phyloP scores from a whole-genome alignment of 306 rosid genomes.

The Urtica urens region DNA sequence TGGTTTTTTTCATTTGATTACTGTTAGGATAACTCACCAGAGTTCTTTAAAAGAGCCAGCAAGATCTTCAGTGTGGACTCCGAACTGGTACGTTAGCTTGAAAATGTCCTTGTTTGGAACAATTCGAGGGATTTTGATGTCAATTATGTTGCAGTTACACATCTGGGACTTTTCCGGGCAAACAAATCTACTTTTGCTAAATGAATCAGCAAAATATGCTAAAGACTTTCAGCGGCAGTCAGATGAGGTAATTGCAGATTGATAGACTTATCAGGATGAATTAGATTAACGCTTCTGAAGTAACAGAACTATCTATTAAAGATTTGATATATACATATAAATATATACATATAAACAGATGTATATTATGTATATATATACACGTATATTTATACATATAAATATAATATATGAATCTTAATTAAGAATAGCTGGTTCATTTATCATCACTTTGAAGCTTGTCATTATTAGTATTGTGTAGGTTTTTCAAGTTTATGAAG shows the following conservation, averaged over 20 bases:
- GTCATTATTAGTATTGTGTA: too few relatives aligned
- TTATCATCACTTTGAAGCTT: too few relatives aligned
- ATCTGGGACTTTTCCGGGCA: conserved; percentile 92
- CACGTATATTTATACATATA: too few relatives aligned
- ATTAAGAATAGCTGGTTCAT: too few relatives aligned
- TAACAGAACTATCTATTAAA: too few relatives aligned
- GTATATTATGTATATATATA: too few relatives aligned
- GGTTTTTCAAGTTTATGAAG: too few relatives aligned
- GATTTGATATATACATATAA: too few relatives aligned
- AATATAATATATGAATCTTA: too few relatives aligned
- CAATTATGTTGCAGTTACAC: conserved; percentile 51
- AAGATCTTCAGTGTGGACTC: conserved; percentile 78
- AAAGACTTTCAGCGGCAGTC: conserved; percentile 54
- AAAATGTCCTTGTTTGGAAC: conserved; percentile 17
- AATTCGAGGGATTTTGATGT: conserved; percentile 20
- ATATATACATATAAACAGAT: too few relatives aligned
- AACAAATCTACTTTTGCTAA: conserved; percentile 37
- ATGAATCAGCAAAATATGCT: conserved; percentile 33
- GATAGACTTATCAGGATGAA: background rate
- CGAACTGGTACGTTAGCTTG: conserved; percentile 55
- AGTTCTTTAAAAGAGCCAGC: conserved; percentile 80
- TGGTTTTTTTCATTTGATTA: background rate
- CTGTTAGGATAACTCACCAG: conserved; percentile 67
- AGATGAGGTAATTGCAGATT: conserved; percentile 52
- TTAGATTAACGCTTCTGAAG: background rate